A percentile compares a stretch with the other conserved stretches of the same genome.
phyloP scores from a whole-genome alignment of 805 yeast species.

The Naumovozyma dairenensis region DNA sequence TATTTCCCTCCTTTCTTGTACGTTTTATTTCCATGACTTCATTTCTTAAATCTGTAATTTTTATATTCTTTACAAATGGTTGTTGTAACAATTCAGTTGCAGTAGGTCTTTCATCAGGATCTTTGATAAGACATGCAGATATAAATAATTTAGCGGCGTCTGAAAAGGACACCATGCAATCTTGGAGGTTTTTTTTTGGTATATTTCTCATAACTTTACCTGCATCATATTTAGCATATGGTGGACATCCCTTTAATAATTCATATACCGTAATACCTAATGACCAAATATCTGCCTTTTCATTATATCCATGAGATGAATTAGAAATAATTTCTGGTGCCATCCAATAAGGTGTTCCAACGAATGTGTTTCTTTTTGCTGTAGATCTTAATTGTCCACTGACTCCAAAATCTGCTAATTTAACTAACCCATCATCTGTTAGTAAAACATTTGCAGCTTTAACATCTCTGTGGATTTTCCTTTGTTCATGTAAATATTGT shows the following conservation, averaged over 20 bases:
- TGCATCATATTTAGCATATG: slow-evolving; percentile 63
- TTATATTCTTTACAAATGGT: slow-evolving; percentile 37
- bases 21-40: too few species aligned
- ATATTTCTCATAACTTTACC: slow-evolving; percentile 53
- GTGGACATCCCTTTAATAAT: slow-evolving; percentile 73
- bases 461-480: slow-evolving; percentile 79
- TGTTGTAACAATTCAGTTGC: slow-evolving; percentile 47
- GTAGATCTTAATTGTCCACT: slow-evolving; percentile 73
- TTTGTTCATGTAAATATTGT: slow-evolving; percentile 62
- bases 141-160: slow-evolving; percentile 45
- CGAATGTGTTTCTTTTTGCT: slow-evolving; percentile 62
- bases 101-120: slow-evolving; percentile 55
- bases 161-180: slow-evolving; percentile 23
- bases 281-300: slow-evolving; percentile 93
- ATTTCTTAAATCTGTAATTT: slow-evolving; percentile 31
- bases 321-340: slow-evolving; percentile 85
- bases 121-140: slow-evolving; percentile 52
- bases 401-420: slow-evolving; percentile 90
- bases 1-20: slow-evolving; percentile 6
- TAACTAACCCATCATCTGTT: slow-evolving; percentile 58
- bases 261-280: slow-evolving; percentile 89
- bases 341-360: slow-evolving; percentile 98
- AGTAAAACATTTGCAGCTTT: slow-evolving; percentile 82
- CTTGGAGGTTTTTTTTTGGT: slow-evolving; percentile 30
- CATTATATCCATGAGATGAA: slow-evolving; percentile 52